Evolutionary conservation across 2,329 filamentous ascomycete species (phyloP), one percentile per base, ranked within the genome.

Genomic region (Phialemonium atrogriseum): DNA sequence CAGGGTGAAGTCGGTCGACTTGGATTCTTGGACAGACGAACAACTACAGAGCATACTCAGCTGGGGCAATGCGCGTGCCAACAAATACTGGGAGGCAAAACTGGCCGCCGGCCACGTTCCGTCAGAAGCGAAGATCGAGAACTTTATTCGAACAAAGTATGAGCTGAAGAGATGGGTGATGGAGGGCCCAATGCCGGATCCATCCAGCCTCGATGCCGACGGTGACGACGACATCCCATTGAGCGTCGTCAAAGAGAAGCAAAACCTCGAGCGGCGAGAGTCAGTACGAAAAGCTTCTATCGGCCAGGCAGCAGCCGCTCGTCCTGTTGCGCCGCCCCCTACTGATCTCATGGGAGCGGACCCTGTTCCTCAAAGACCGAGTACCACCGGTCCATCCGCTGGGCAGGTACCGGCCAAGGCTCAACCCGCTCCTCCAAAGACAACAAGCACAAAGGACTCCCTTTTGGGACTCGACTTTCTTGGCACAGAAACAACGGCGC

Each of bases 81-180:
- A 98, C 66, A 96, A 94, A 68, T 94, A 96, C 58, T 98, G 89
- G 89, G 93, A 98, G 61, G 77, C 84, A 40, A 98, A 96, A 64
- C 64, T 98, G 50, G 87, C 89, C 3, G 64, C 81, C 10, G 88
- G 88, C 37, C 91, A 98, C 59, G 77, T 89, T 27, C 91, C 91
- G 2, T 94, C 89, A 14, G 93, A 98, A 65, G 75, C 84, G 45
- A 98, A 98, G 71, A 96, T 98, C 48, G 91, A 98, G 71, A 98
- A 96, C 68, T 98, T 98, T 53, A 96, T 98, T 49, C 80, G 91
- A 45, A 98, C 93, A 35, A 98, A 98, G 61, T 98, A 98, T 59
- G 91, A 98, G 58, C 83, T 91, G 33, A 96, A 94, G 73, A 74
- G 93, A 63, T 98, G 91, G 91, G 83, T 87, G n/a, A 96, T 96